Evolutionary conservation across 2,329 filamentous ascomycete genomes (phyloP), one percentile per base, ranked within the genome.

Genomic region (Aspergillus versicolor): DNA sequence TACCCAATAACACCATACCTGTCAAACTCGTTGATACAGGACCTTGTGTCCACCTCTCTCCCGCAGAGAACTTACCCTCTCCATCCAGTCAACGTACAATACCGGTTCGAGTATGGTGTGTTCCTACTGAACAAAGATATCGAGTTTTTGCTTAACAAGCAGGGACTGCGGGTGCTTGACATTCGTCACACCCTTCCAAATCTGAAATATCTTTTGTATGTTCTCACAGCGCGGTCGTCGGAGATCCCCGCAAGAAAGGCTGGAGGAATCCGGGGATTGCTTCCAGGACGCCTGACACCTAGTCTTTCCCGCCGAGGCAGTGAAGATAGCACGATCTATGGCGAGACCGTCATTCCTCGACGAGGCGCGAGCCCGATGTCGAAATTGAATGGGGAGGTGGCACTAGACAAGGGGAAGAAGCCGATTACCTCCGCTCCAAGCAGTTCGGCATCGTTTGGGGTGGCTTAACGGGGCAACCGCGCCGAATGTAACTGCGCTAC

Each of bases 51-150:
- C 8, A 69, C 71, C 49, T 73, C 70, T 56, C 75, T 79, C 63
- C 70, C 84, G 54, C 83, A 87, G 45, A 81, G 87, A 52, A 87
- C 86, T 5, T 99, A 96, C 66, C 94, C 94, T 0, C 82, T 99
- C 0, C 92, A 92, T 73, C 74, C 89, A 77, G 82, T 84, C 68
- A 83, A 84, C 2, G 85, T 91, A 0, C 86, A 92, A 45, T 97
- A 93, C 77, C 87, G 93, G 2, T 97, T 97, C 73, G 93, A 97
- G 67, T 99, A 97, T 72, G 94, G 82, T 11, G 94, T 96, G 70
- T 99, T 97, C 67, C 79, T 97, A n/a, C 82, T 99, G 13, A 97
- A 97, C 77, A 97, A 97, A 75, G 81, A 97, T 69, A 92, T 99
- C 55, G 92, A 97, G 65, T 80, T 87, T 47, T 70, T 89, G 11